Evolutionary conservation across 331 rosid genomes (phyloP).

Genomic region (Prunus yedoensis): DNA sequence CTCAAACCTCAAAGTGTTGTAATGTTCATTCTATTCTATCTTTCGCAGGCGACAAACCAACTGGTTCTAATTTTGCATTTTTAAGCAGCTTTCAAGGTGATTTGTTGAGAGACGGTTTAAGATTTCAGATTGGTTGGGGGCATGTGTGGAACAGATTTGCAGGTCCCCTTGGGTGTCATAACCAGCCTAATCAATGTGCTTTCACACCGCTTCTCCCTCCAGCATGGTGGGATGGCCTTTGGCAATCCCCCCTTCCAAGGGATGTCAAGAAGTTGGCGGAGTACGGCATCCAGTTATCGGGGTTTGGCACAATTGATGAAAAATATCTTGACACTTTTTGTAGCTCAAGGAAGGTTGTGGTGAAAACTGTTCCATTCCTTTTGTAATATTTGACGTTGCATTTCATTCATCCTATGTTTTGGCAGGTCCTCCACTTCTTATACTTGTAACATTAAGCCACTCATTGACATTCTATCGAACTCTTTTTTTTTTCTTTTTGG

Average conservation of each 20-base stretch:
- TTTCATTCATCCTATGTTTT: background rate
- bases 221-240: conserved; percentile 91
- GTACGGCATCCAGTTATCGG: conserved; percentile 63
- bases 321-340: conserved; percentile 58
- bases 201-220: conserved; percentile 89
- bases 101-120: conserved; percentile 67
- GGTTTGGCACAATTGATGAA: conserved; percentile 58
- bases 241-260: conserved; percentile 86
- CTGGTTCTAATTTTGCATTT: conserved; percentile 58
- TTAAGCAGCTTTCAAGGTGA: conserved; percentile 86
- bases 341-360: conserved; percentile 56
- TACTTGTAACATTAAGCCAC: background rate
- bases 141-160: conserved; percentile 97
- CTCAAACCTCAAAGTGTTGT: background rate
- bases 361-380: conserved; percentile 55
- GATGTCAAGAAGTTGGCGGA: conserved; percentile 61
- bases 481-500: no score
- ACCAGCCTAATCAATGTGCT: conserved; percentile 78
- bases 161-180: conserved; percentile 75
- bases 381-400: conserved; percentile 42
- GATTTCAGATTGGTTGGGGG: conserved; percentile 95
- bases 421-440: background rate
- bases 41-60: conserved; percentile 52
- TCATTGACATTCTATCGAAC: no score
- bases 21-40: background rate